phyloP scores from a whole-genome alignment of 352 stramenopile species.

The Blastocystis sp. region DNA sequence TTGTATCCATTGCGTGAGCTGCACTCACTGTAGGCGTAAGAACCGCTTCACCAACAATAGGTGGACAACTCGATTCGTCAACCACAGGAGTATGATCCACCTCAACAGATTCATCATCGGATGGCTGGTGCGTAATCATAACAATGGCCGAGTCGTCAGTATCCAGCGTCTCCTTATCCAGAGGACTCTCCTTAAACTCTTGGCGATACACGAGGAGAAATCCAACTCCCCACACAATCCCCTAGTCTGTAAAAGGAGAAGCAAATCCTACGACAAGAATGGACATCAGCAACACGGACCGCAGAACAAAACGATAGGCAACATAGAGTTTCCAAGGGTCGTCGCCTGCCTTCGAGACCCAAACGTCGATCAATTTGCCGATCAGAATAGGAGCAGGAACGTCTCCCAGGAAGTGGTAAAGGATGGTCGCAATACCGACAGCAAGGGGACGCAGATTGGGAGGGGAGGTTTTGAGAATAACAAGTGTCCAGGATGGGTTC shows the following conservation, averaged over 20 bases:
- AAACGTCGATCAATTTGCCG: conserved; percentile 41
- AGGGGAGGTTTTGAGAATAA: conserved; percentile 15
- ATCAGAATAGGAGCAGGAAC: conserved; percentile 32
- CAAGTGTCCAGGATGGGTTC: conserved; percentile 46
- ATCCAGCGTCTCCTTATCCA: neutral
- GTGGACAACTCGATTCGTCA: no score
- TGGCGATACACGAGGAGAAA: neutral
- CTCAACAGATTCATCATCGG: neutral
- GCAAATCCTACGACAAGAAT: neutral
- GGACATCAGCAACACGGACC: neutral
- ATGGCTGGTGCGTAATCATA: neutral
- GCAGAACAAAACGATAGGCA: neutral
- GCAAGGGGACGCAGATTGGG: neutral
- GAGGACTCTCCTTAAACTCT: neutral
- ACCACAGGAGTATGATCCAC: neutral
- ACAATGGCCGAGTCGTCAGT: neutral
- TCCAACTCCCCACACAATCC: neutral
- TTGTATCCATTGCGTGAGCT: no score
- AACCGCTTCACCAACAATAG: no score
- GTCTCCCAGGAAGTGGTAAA: conserved; percentile 42
- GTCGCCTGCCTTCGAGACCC: neutral
- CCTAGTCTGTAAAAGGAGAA: neutral
- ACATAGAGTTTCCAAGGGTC: neutral
- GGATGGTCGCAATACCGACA: conserved; percentile 39
- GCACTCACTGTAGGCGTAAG: no score